phyloP scores from a whole-genome alignment of 2,329 filamentous ascomycete species.

The Colletotrichum musicola region DNA sequence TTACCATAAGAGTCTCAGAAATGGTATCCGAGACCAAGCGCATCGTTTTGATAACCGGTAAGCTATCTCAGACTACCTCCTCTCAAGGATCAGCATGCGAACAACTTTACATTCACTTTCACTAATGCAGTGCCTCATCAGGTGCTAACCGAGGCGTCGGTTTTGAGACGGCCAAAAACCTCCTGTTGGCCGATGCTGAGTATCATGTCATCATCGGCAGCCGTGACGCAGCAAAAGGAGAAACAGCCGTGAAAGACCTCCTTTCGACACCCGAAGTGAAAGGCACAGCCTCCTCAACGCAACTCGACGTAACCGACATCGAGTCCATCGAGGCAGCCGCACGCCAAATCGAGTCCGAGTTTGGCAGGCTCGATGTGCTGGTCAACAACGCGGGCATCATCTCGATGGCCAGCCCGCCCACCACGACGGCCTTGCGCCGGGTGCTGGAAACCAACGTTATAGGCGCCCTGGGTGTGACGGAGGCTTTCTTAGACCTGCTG shows the following conservation, averaged over 20 bases:
- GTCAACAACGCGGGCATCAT: conserved; percentile 50
- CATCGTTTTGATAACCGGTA: too few species aligned
- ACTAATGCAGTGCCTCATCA: too few species aligned
- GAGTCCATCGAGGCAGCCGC: conserved; percentile 45
- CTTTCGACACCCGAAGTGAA: background rate
- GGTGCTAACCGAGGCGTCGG: background rate
- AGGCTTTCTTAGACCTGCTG: conserved; percentile 46
- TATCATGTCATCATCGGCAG: conserved; percentile 50
- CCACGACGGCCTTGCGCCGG: background rate
- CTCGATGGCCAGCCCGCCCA: conserved; percentile 40
- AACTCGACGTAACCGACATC: conserved; percentile 45
- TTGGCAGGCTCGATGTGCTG: conserved; percentile 49
- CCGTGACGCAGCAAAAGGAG: conserved; percentile 43
- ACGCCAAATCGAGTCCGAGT: conserved; percentile 39
- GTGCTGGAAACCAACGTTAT: conserved; percentile 47
- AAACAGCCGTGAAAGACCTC: conserved; percentile 31
- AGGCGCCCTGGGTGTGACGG: conserved; percentile 45
- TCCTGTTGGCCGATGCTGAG: conserved; percentile 18
- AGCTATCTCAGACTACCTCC: too few species aligned
- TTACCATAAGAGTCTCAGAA: too few species aligned
- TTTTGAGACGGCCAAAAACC: conserved; percentile 11
- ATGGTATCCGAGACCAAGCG: too few species aligned
- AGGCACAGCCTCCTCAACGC: conserved; percentile 39
- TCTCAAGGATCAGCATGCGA: too few species aligned
- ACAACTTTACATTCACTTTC: too few species aligned